Percentiles rank a stretch among this genome's conserved stretches.
Conservation (phyloP, 371 early-diverging fungal species). For the Synchytrium microbalum region DNA sequence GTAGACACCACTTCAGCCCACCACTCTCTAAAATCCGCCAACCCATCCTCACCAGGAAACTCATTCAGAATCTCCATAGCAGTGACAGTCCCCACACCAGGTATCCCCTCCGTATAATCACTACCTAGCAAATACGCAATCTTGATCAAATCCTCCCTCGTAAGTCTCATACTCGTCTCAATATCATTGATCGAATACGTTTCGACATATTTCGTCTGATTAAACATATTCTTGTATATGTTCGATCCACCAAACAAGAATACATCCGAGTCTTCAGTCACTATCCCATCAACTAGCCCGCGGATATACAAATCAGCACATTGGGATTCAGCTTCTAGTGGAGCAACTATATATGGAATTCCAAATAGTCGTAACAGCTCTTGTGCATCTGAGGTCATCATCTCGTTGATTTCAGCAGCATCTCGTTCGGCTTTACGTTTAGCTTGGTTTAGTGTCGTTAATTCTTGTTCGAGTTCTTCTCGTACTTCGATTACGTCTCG, state of each 20-base stretch:
- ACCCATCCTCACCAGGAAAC: conserved; percentile 35
- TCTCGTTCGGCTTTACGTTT: conserved; percentile 54
- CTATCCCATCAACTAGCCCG: conserved; percentile 88
- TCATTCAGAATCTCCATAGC: conserved; percentile 82
- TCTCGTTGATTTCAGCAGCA: conserved; percentile 55
- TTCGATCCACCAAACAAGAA: conserved; percentile 89
- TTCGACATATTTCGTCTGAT: conserved; percentile 78
- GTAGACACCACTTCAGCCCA: conserved; percentile 31
- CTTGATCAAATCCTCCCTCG: conserved; percentile 66
- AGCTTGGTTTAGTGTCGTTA: conserved; percentile 46
- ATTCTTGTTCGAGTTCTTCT: conserved; percentile 43
- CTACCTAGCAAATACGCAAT: conserved; percentile 91
- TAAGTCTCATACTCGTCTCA: conserved; percentile 58
- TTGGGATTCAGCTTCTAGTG: conserved; percentile 97
- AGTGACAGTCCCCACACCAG: conserved; percentile 89
- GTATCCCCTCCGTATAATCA: conserved; percentile 96
- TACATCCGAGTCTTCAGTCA: conserved; percentile 98
- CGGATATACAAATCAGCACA: conserved; percentile 73
- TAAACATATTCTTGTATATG: conserved; percentile 95
- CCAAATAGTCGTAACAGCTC: conserved; percentile 87
- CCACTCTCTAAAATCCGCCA: conserved; percentile 53
- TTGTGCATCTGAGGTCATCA: conserved; percentile 63
- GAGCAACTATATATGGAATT: conserved; percentile 88
- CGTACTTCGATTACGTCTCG: conserved; percentile 8
- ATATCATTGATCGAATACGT: conserved; percentile 63